Base-by-base conservation (phyloP, 2,329 filamentous ascomycete genomes). In the Colletotrichum acutatum region DNA sequence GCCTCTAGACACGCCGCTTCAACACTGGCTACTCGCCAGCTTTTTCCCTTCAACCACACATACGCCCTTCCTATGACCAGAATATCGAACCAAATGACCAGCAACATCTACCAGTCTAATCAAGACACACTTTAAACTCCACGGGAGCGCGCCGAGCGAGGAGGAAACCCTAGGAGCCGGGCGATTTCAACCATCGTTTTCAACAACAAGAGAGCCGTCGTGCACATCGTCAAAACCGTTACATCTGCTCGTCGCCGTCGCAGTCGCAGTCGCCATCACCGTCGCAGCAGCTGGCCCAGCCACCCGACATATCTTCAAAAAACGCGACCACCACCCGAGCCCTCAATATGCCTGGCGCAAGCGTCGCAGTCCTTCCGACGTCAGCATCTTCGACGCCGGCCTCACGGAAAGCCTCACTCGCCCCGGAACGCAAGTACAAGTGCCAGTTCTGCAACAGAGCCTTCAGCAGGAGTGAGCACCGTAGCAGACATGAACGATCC, bases 401-500 rank as follows among this genome's bases (percentile, higher is more conserved):
- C 78, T 89, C 92, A 80, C 91, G 94, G 84, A 97, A 97, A 86
- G 85, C 92, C 77, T 88, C 93, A 74, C 86, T 92, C 78, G 92
- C 91, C 78, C 95, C 95, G 69, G 97, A 98, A 88, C 96, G 97
- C 88, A 98, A 98, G 86, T 99, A 99, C 91, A 98, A 98, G 84
- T 99, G 97, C 87, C 95, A 98, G 88, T 98, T 98, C 85, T 98
- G 97, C 88, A 95, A 95, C 86, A 91, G 97, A 84, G 97, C 97
- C 76, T 99, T 99, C 84, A 98, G 95, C 86, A 90, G 97, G 83
- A 98, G 95, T 84, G 97, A 99, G 85, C 97, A 99, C 84, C 91
- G 97, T 79, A 98, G 95, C 85, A 90, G 97, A 84, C 97, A 99
- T 85, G 97, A 99, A 86, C 91, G 97, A 86, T 98, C 95, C 83